A percentile compares a stretch with the other conserved stretches of the same genome.
These are phyloP conservation scores for Wickerhamomyces ciferrii DNA, from an alignment of 805 yeast genomes.

Conservation along the genomic window DNA sequence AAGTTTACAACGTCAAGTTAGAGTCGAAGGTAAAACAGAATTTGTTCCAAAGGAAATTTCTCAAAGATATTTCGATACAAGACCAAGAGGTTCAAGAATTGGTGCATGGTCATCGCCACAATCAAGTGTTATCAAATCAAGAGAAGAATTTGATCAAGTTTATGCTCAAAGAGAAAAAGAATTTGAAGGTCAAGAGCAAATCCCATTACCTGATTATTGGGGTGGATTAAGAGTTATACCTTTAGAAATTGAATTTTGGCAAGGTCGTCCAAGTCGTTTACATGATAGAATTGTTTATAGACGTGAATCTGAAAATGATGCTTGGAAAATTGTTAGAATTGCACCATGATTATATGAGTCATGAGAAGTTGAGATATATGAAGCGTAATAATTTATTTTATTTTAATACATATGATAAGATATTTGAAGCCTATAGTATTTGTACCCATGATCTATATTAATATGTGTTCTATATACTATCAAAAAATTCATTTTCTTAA, in stretches of 20 bases:
- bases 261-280: slow-evolving; percentile 83
- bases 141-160: slow-evolving; percentile 58
- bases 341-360: slow-evolving; percentile 61
- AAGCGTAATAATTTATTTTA: not conserved
- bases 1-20: slow-evolving; percentile 82
- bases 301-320: slow-evolving; percentile 42
- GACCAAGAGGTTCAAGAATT: slow-evolving; percentile 89
- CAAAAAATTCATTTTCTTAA: not conserved
- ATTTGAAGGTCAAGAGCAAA: slow-evolving; percentile 55
- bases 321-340: slow-evolving; percentile 65
- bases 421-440: too few species aligned
- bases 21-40: slow-evolving; percentile 85
- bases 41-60: slow-evolving; percentile 68
- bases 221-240: slow-evolving; percentile 92
- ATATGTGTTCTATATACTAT: too few species aligned
- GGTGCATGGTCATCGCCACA: slow-evolving; percentile 99
- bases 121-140: slow-evolving; percentile 48
- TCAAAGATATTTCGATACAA: slow-evolving; percentile 71
- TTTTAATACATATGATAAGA: too few species aligned
- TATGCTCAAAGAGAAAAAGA: slow-evolving; percentile 44
- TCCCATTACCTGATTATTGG: slow-evolving; percentile 94
- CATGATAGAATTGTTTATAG: slow-evolving; percentile 83
- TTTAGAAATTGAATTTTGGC: slow-evolving; percentile 94
- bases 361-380: too few species aligned
- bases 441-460: too few species aligned